Conservation (phyloP, 768 basidiomycete genomes). For the Macrolepiota dolichaula region DNA sequence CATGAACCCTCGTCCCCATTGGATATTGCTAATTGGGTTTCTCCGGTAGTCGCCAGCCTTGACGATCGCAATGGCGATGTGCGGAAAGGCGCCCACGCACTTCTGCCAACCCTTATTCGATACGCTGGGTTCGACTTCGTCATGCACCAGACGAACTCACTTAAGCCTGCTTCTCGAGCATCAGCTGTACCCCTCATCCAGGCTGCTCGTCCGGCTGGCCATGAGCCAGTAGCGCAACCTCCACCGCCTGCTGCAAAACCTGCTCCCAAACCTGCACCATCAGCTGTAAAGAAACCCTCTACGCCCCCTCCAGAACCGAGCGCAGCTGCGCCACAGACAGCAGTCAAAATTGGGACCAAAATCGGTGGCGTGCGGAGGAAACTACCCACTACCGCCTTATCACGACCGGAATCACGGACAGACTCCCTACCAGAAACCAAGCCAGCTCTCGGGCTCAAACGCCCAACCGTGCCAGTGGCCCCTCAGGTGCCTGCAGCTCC, state of each 20-base stretch:
- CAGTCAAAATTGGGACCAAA: slow-evolving; percentile 45
- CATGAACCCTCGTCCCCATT: slow-evolving; percentile 48
- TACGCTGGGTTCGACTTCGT: slow-evolving; percentile 81
- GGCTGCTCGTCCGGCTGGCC: slow-evolving; percentile 59
- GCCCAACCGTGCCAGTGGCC: slow-evolving; percentile 20
- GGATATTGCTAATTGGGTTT: slow-evolving; percentile 70
- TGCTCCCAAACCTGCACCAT: slow-evolving; percentile 24
- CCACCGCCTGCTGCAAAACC: slow-evolving; percentile 21
- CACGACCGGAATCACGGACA: slow-evolving; percentile 47
- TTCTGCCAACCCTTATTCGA: slow-evolving; percentile 74
- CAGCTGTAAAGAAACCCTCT: slow-evolving; percentile 21
- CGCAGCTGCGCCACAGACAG: slow-evolving; percentile 22
- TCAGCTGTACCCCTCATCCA: slow-evolving; percentile 88
- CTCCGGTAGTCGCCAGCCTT: slow-evolving; percentile 67
- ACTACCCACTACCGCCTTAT: slow-evolving; percentile 54
- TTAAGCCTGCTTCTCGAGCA: slow-evolving; percentile 89
- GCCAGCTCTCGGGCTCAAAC: slow-evolving; percentile 31
- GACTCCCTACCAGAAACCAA: slow-evolving; percentile 36
- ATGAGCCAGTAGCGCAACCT: slow-evolving; percentile 24
- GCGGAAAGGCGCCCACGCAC: slow-evolving; percentile 82
- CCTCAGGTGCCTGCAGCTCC: slow-evolving; percentile 23
- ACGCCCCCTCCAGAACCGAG: slow-evolving; percentile 41
- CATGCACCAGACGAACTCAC: slow-evolving; percentile 76
- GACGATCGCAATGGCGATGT: slow-evolving; percentile 93
- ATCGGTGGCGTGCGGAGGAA: slow-evolving; percentile 67